phyloP scores from a whole-genome alignment of 2,329 filamentous ascomycete genomes.

The Alternaria sp. region DNA sequence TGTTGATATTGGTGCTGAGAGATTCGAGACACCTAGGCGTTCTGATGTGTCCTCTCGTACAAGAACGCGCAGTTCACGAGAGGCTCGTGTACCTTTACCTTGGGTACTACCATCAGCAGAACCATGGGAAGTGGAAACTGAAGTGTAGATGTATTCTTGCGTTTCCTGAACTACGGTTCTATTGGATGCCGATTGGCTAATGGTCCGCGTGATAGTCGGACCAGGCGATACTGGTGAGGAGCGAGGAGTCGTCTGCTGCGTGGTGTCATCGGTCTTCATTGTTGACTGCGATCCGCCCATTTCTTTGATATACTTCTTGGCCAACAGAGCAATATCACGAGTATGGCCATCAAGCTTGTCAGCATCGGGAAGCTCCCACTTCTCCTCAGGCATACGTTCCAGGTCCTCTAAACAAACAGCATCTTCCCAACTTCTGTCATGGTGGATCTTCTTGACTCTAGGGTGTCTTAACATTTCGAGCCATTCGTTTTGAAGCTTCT shows the following conservation, averaged over 20 bases:
- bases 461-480: conserved; percentile 83
- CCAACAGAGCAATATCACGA: conserved; percentile 40
- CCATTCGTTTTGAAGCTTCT: conserved; percentile 71
- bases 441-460: conserved; percentile 77
- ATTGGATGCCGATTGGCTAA: background rate
- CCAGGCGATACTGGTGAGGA: conserved; percentile 17
- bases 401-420: conserved; percentile 74
- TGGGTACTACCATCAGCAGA: conserved; percentile 31
- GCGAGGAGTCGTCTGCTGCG: conserved; percentile 28
- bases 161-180: background rate
- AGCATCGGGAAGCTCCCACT: conserved; percentile 48
- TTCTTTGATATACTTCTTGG: conserved; percentile 29
- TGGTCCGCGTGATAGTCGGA: background rate
- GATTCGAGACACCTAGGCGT: background rate
- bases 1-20: background rate
- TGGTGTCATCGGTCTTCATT: conserved; percentile 29
- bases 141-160: conserved; percentile 11
- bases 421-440: conserved; percentile 75
- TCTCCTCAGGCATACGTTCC: conserved; percentile 69
- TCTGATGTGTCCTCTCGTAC: conserved; percentile 34
- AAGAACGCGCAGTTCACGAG: conserved; percentile 24
- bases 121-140: conserved; percentile 20
- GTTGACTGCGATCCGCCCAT: conserved; percentile 24
- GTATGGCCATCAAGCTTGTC: conserved; percentile 40
- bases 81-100: conserved; percentile 29